Base-by-base conservation (phyloP, 2,329 filamentous ascomycete species). In the Xylaria digitata region DNA sequence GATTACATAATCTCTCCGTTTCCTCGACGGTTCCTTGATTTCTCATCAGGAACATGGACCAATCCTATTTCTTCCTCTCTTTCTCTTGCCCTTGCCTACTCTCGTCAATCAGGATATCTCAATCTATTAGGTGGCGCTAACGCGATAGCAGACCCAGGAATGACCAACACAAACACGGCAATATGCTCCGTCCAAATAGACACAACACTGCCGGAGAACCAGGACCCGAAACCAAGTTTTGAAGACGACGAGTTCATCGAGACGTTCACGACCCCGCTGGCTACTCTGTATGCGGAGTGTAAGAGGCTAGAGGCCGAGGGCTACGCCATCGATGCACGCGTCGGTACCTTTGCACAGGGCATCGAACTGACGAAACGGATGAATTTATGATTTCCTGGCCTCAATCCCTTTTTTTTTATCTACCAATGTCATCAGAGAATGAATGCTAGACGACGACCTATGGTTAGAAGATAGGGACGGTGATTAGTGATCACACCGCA, bases 221-320 rank as follows among this genome's bases (percentile, higher is more conserved):
- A 90, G 75, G 83, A 91, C 60, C 88, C 87, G 1, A 84, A 89
- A 77, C 89, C 92, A 0, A 81, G 91, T 75, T 83, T 94, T 6
- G 92, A 95, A 76, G 92, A 94, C 30, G 90, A 89, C 69, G 92
- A 95, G 79, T 94, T 94, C 75, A 94, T 95, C 74, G 91, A 94
- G 77, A 89, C 90, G 40, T 94, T 95, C 74, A 87, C 86, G 8
- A 84, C 93, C 7, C 89, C 89, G 6, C 75, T 95, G 49, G 81
- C 79, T 21, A 81, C 85, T 15, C 78, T 95, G 45, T 93, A 90
- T 81, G 84, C 84, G 0, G 88, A 91, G 75, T 89, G 89, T 75
- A 87, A 88, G 76, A 85, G 78, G 70, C 82, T 94, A 0, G 91
- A 94, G 75, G 80, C 81, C 1, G 82, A 93, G 70, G 92, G 92